A percentile compares a stretch with the other conserved stretches of the same genome.
These are phyloP conservation scores for Nidularia pulvinata DNA, from an alignment of 768 basidiomycete genomes.

Conservation along the genomic window DNA sequence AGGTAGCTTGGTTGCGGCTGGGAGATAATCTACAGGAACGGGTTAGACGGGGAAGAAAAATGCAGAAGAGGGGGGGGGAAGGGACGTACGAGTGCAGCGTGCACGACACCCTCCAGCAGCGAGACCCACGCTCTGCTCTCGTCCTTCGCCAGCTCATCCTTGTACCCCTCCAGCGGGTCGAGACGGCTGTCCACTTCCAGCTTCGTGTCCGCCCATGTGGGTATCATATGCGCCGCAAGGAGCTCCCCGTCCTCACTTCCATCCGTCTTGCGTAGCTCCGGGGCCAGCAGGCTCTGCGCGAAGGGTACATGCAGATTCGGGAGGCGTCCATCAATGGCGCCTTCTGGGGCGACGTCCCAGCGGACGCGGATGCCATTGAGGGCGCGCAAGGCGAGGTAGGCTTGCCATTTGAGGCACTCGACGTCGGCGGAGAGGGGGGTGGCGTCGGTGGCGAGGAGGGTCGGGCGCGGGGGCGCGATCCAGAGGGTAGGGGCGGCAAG, in stretches of 20 bases:
- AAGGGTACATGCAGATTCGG: constrained; percentile 69
- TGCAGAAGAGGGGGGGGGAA: background rate
- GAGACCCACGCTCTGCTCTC: constrained; percentile 86
- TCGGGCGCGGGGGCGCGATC: constrained; percentile 50
- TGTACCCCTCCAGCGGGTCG: constrained; percentile 67
- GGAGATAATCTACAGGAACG: constrained; percentile 39
- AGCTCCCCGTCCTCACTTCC: constrained; percentile 41
- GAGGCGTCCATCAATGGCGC: constrained; percentile 65
- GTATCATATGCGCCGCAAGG: constrained; percentile 67
- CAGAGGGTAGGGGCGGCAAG: constrained; percentile 53
- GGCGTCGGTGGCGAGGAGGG: constrained; percentile 13
- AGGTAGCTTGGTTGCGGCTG: constrained; percentile 44
- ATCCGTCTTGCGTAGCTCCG: constrained; percentile 17
- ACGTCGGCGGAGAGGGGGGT: constrained; percentile 70
- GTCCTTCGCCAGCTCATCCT: constrained; percentile 53
- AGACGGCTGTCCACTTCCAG: constrained; percentile 34
- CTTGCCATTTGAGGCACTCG: constrained; percentile 91
- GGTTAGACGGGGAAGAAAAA: constrained; percentile 1
- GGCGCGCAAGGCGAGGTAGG: constrained; percentile 72
- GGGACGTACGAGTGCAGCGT: constrained; percentile 67
- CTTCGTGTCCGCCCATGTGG: constrained; percentile 68
- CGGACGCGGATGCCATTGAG: constrained; percentile 51
- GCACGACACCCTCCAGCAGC: constrained; percentile 74
- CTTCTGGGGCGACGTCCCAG: constrained; percentile 70
- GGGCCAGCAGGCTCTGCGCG: constrained; percentile 15